These are phyloP conservation scores for Penicillium herquei DNA, from an alignment of 495 filamentous ascomycete genomes.

Conservation along the genomic window DNA sequence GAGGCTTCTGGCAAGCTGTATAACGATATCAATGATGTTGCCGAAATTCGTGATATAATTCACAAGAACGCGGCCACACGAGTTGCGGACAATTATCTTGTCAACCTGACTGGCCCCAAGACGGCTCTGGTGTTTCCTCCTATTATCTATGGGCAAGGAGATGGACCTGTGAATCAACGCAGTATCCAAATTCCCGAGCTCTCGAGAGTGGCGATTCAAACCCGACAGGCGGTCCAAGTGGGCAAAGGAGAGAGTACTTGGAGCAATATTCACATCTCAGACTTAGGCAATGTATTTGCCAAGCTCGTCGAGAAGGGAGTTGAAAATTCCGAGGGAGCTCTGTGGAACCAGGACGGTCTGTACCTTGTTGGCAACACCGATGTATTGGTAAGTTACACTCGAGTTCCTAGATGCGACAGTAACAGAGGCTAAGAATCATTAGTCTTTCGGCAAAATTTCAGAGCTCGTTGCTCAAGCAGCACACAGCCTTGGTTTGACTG, in stretches of 20 bases:
- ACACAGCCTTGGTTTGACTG: constrained; percentile 55
- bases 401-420: neutral
- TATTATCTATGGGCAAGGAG: constrained; percentile 68
- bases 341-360: constrained; percentile 70
- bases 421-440: neutral
- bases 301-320: constrained; percentile 52
- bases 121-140: constrained; percentile 70
- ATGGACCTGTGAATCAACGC: constrained; percentile 60
- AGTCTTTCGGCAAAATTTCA: constrained; percentile 58
- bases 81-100: constrained; percentile 51
- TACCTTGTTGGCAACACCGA: constrained; percentile 61
- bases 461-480: constrained; percentile 53
- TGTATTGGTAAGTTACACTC: constrained; percentile 38
- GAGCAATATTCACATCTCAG: constrained; percentile 66
- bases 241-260: constrained; percentile 58
- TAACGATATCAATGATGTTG: constrained; percentile 23
- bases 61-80: constrained; percentile 44
- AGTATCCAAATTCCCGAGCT: constrained; percentile 61
- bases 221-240: constrained; percentile 56
- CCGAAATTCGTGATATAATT: constrained; percentile 39
- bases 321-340: constrained; percentile 59
- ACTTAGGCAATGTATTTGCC: constrained; percentile 62
- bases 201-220: constrained; percentile 48
- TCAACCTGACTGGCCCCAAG: constrained; percentile 41
- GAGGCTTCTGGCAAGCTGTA: constrained; percentile 24